These are phyloP conservation scores for Suillus bovinus DNA, from an alignment of 768 basidiomycete species.

Conservation along the genomic window DNA sequence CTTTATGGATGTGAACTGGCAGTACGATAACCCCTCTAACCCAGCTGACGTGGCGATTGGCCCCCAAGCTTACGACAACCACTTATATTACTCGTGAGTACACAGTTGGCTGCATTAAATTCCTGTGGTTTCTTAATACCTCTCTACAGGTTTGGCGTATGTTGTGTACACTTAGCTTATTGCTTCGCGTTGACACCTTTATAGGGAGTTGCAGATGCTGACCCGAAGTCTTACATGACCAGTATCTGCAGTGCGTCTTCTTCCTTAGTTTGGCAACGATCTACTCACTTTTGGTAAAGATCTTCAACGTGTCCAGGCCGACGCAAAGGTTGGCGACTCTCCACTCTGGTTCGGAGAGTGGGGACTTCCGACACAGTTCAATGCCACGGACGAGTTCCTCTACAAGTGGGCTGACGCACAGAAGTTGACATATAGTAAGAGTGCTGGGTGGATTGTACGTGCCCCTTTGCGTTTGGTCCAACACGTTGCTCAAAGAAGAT, in stretches of 20 bases:
- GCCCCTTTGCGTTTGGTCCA: not conserved
- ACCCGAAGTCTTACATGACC: constrained; percentile 61
- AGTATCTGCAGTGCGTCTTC: constrained; percentile 65
- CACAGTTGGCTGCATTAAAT: not conserved
- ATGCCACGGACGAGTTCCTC: constrained; percentile 60
- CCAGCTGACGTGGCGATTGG: constrained; percentile 69
- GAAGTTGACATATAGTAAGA: constrained; percentile 60
- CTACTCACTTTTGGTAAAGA: constrained; percentile 39
- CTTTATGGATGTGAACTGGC: constrained; percentile 85
- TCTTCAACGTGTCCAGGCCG: constrained; percentile 53
- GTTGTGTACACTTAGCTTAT: constrained; percentile 3
- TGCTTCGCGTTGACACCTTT: not conserved
- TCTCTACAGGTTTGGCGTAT: constrained; percentile 57
- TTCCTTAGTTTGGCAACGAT: not conserved
- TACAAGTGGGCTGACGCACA: constrained; percentile 74
- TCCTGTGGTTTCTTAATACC: constrained; percentile 1
- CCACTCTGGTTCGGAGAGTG: constrained; percentile 63
- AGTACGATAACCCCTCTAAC: constrained; percentile 65
- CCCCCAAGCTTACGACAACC: constrained; percentile 76
- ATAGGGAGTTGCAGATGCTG: constrained; percentile 71
- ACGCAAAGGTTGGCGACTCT: constrained; percentile 43
- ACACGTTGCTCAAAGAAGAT: not conserved
- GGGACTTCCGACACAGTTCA: constrained; percentile 64
- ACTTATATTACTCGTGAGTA: constrained; percentile 72
- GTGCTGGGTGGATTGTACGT: constrained; percentile 68